Evolutionary conservation across 306 rosid genomes (phyloP).

Genomic region (Cotoneaster glaucophyllus): DNA sequence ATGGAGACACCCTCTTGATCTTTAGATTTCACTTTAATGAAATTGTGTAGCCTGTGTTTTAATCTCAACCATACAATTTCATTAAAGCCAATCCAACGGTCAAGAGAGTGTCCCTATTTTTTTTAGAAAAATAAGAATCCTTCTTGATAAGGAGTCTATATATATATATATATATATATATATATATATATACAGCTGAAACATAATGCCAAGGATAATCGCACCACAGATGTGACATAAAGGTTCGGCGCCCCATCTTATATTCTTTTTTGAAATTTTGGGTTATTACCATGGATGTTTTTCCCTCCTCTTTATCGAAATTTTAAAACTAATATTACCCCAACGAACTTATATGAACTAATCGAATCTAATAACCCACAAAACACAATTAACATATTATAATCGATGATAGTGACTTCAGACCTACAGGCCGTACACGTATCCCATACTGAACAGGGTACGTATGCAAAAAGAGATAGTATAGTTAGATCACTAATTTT

Average conservation of each 20-base stretch:
- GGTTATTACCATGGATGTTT: conserved; percentile 29
- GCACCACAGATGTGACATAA: conserved; percentile 46
- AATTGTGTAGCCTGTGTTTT: too few relatives aligned
- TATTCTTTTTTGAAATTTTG: conserved; percentile 22
- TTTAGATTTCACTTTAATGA: too few relatives aligned
- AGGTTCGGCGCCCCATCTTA: conserved; percentile 49
- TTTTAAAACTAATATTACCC: conserved; percentile 12
- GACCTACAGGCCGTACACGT: not conserved
- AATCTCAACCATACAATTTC: too few relatives aligned
- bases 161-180: too few relatives aligned
- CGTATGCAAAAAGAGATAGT: not conserved
- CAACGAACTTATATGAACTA: not conserved
- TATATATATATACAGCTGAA: conserved; percentile 18
- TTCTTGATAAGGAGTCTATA: too few relatives aligned
- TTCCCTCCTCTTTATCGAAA: conserved; percentile 20
- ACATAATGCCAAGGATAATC: conserved; percentile 22
- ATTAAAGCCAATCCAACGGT: too few relatives aligned
- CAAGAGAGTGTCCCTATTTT: too few relatives aligned
- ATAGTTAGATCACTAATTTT: too few relatives aligned
- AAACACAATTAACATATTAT: not conserved
- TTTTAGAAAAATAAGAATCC: too few relatives aligned
- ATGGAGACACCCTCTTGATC: too few relatives aligned
- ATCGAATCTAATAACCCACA: not conserved
- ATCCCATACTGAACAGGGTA: not conserved
- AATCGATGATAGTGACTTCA: not conserved